Base-by-base conservation (phyloP, 2,329 filamentous ascomycete species). In the Talaromyces sp. region DNA sequence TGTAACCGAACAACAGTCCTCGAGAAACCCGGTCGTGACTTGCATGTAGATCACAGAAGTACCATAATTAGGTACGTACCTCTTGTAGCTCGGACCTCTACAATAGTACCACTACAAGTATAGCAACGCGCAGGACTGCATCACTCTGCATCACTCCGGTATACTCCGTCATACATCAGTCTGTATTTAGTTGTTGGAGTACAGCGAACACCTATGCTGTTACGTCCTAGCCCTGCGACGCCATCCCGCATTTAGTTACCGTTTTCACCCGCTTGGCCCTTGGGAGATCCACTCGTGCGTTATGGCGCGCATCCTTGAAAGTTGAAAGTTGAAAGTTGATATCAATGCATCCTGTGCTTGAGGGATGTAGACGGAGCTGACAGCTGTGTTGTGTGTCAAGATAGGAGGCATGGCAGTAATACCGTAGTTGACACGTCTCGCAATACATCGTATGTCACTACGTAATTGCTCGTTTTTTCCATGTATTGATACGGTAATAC, bases 221-320 rank as follows among this genome's bases (percentile, higher is more conserved):
- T 28, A 28, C 25, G 7, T 28, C 25, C 28, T 48, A 48, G 45
- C 45, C 45, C 45, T 35, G 45, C 45, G 28, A 48, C 45, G 45
- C 45, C 45, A 48, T 48, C 45, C 45, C 45, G 45, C 45, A 37
- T 28, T 45, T 55, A 53, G 53, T 43, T 55, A 40, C 53, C 53
- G 53, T 55, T 55, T 55, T 55, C 40, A 55, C 53, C 53, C 53
- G 50, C 50, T n/a, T 15, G 36, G 17, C n/a, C n/a, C n/a, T n/a
- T n/a, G 15, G n/a, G n/a, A 15, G 40, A 25, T 46, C 53, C 53
- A 55, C 53, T 37, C 35, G 19, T 25, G 19, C 40, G 53, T 28
- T 55, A 55, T 37, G 40, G 19, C 3, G 15, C 17, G 7, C 15
- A 33, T 15, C 21, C 28, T 31, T 31, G 25, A 21, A 31, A 17